Percentiles rank a stretch among this genome's conserved stretches.
phyloP scores from a whole-genome alignment of 371 early-diverging fungal species.

The Mortierella sp. region DNA sequence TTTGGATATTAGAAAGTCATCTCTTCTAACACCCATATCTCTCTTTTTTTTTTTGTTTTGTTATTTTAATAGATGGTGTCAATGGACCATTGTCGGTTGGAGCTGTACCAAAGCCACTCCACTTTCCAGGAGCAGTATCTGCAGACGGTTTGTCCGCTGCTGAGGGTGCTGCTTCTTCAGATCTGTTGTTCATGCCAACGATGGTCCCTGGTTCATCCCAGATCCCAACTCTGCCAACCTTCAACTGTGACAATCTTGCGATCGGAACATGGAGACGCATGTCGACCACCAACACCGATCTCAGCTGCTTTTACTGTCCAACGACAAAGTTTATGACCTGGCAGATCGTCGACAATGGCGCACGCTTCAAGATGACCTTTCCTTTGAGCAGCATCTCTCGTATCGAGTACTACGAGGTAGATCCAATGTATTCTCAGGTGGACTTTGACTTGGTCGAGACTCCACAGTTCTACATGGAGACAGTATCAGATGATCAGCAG shows the following conservation, averaged over 20 bases:
- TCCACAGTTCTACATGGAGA: conserved; percentile 75
- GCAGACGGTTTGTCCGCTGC: conserved; percentile 30
- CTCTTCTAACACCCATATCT: not conserved
- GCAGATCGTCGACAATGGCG: conserved; percentile 74
- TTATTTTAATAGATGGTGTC: conserved; percentile 27
- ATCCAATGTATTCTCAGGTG: conserved; percentile 64
- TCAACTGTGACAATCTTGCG: conserved; percentile 69
- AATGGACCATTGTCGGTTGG: conserved; percentile 44
- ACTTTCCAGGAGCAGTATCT: conserved; percentile 41
- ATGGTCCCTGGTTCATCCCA: conserved; percentile 37
- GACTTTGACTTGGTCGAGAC: conserved; percentile 67
- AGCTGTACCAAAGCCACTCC: conserved; percentile 44
- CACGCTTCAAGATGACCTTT: conserved; percentile 81
- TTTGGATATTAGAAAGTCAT: too few species aligned
- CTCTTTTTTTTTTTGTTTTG: not conserved
- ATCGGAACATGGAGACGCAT: conserved; percentile 86
- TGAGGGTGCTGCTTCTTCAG: conserved; percentile 26
- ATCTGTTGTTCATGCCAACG: conserved; percentile 32
- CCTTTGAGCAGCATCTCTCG: conserved; percentile 65
- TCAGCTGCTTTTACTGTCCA: conserved; percentile 68
- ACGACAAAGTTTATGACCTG: conserved; percentile 70
- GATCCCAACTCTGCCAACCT: conserved; percentile 51
- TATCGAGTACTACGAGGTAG: conserved; percentile 67
- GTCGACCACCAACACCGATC: conserved; percentile 66
- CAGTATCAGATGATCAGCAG: conserved; percentile 52